Conservation (phyloP, 164 flowering plant genomes). For the Vitis cinerea region DNA sequence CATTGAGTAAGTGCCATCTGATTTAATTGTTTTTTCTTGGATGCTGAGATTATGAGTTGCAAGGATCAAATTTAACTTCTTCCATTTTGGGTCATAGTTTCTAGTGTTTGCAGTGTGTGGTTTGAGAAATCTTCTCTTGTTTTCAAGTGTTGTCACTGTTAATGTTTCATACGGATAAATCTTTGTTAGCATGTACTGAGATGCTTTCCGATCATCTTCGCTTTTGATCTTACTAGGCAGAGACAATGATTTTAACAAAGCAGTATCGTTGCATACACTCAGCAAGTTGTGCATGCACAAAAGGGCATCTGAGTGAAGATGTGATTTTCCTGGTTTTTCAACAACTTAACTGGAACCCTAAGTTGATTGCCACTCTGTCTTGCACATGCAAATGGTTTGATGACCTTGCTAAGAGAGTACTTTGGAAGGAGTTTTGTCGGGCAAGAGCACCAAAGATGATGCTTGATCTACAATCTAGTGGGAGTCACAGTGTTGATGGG, state of each 20-base stretch:
- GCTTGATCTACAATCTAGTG: constrained; percentile 86
- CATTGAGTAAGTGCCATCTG: no score
- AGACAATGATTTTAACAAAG: constrained; percentile 64
- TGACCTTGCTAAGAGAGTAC: constrained; percentile 84
- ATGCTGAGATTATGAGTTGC: no score
- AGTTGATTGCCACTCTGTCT: constrained; percentile 75
- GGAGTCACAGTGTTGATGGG: constrained; percentile 97
- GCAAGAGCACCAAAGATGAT: constrained; percentile 96
- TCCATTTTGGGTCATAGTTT: neutral
- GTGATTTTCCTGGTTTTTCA: constrained; percentile 73
- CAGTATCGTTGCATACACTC: constrained; percentile 94
- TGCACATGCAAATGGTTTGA: constrained; percentile 99
- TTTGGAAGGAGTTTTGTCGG: constrained; percentile 95
- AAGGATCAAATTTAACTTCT: no score
- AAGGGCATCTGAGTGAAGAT: constrained; percentile 87
- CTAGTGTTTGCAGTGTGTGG: neutral
- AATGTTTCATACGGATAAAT: neutral
- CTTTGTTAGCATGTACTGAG: neutral
- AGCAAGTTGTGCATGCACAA: constrained; percentile 76
- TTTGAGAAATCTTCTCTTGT: neutral
- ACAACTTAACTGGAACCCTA: constrained; percentile 90
- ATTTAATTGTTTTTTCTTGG: no score
- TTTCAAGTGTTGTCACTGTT: neutral
- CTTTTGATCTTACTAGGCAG: constrained; percentile 15
- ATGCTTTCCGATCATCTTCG: neutral